A percentile compares a stretch with the other conserved stretches of the same genome.
Conservation (phyloP, 352 stramenopile species). For the Saprolegnia diclina region DNA sequence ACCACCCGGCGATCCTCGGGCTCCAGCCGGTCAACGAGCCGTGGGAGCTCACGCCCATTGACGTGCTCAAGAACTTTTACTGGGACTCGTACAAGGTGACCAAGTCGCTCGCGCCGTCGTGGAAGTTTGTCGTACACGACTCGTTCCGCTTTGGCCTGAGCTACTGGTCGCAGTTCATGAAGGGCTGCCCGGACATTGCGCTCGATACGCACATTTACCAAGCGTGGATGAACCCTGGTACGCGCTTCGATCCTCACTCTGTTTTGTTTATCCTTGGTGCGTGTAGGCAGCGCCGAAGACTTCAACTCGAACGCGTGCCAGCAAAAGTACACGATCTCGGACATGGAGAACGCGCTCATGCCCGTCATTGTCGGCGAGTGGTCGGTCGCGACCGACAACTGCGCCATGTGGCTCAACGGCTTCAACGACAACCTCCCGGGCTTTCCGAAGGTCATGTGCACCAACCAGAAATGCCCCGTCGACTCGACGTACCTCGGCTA, state of each 20-base stretch:
- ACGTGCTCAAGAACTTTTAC: constrained; percentile 93
- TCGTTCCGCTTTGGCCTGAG: constrained; percentile 88
- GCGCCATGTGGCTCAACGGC: constrained; percentile 78
- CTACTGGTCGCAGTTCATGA: constrained; percentile 70
- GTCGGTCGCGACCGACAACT: constrained; percentile 84
- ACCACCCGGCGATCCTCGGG: constrained; percentile 84
- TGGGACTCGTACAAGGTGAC: constrained; percentile 95
- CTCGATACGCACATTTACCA: constrained; percentile 97
- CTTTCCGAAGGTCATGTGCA: constrained; percentile 89
- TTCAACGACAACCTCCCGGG: constrained; percentile 89
- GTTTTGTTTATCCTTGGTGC: constrained; percentile 44
- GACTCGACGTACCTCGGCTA: constrained; percentile 84
- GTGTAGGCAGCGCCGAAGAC: constrained; percentile 34
- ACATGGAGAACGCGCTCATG: constrained; percentile 90
- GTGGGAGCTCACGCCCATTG: constrained; percentile 91
- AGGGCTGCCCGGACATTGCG: constrained; percentile 86
- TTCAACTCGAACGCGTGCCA: constrained; percentile 89
- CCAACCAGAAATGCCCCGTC: constrained; percentile 75
- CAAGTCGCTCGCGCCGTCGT: constrained; percentile 87
- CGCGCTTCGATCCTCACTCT: constrained; percentile 27
- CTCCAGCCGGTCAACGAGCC: constrained; percentile 94
- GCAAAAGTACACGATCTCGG: constrained; percentile 80
- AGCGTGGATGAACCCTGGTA: constrained; percentile 65
- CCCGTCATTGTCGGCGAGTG: constrained; percentile 94
- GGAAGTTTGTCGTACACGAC: constrained; percentile 96